Evolutionary conservation across 2,329 filamentous ascomycete species (phyloP).

Genomic region (Colletotrichum paranaense): DNA sequence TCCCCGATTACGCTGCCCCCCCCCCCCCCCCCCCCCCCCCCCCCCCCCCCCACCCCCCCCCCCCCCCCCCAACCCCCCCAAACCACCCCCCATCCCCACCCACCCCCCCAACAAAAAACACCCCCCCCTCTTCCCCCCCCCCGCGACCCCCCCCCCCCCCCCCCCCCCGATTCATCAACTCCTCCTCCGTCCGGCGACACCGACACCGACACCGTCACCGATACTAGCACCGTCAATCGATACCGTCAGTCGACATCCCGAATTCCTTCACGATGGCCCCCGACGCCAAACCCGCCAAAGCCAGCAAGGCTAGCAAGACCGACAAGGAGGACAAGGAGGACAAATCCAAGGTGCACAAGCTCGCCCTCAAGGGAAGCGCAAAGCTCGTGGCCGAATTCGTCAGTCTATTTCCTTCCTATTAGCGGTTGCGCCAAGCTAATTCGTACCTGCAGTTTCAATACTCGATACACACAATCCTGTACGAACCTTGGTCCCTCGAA

Average conservation of each 20-base stretch:
- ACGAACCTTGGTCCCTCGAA: conserved; percentile 44
- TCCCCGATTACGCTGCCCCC: neutral
- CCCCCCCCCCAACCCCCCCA: too few relatives aligned
- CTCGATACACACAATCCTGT: conserved; percentile 97
- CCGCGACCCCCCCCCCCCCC: too few relatives aligned
- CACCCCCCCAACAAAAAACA: too few relatives aligned
- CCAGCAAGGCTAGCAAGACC: conserved; percentile 36
- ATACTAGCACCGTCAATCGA: neutral
- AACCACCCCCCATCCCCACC: too few relatives aligned
- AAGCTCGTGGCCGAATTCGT: conserved; percentile 97
- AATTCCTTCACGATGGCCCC: conserved; percentile 10
- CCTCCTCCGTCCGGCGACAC: neutral
- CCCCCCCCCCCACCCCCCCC: too few relatives aligned
- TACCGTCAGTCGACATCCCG: too few relatives aligned
- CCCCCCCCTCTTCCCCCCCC: too few relatives aligned
- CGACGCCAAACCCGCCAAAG: conserved; percentile 14
- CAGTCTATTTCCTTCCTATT: conserved; percentile 50
- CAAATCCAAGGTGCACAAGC: conserved; percentile 93
- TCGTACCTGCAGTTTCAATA: conserved; percentile 81
- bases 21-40: too few relatives aligned
- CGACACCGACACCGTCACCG: neutral
- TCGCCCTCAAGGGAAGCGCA: conserved; percentile 85
- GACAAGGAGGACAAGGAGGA: conserved; percentile 48
- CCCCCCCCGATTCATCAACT: neutral
- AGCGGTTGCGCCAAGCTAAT: conserved; percentile 34